Conservation (phyloP, 2,329 filamentous ascomycete species). For the Alternaria burnsii region DNA sequence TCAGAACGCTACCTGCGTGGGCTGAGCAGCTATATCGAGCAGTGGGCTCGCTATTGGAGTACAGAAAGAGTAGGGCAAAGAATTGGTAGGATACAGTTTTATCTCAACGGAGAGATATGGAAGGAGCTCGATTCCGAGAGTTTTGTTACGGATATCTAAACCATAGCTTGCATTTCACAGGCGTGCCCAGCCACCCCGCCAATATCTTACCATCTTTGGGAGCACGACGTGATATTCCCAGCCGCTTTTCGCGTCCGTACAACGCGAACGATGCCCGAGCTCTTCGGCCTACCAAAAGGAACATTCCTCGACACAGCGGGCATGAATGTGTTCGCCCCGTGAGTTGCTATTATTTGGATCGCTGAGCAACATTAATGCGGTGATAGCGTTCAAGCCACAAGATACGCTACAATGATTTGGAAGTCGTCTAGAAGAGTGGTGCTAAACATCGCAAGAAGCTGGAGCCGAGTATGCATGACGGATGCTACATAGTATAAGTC, state of each 20-base stretch:
- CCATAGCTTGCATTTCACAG: background rate
- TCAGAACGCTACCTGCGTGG: slow-evolving; percentile 2
- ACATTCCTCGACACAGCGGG: background rate
- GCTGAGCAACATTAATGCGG: background rate
- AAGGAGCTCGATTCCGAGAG: background rate
- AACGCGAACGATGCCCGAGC: background rate
- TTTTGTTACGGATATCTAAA: background rate
- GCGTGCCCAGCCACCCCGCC: background rate
- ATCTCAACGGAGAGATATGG: background rate
- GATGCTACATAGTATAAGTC: background rate
- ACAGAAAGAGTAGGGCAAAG: background rate
- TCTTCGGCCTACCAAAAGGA: background rate
- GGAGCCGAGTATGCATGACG: background rate
- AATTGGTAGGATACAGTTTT: slow-evolving; percentile 1
- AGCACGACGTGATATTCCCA: background rate
- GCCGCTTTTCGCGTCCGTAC: background rate
- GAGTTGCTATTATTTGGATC: background rate
- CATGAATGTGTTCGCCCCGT: no score
- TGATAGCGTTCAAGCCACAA: background rate
- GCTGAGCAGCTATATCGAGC: background rate
- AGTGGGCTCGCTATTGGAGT: background rate
- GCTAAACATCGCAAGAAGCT: background rate
- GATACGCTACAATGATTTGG: background rate
- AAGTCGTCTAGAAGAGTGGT: background rate
- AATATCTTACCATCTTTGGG: background rate